phyloP scores from a whole-genome alignment of 805 yeast genomes.

The Vanderwaltozyma yarrowii region DNA sequence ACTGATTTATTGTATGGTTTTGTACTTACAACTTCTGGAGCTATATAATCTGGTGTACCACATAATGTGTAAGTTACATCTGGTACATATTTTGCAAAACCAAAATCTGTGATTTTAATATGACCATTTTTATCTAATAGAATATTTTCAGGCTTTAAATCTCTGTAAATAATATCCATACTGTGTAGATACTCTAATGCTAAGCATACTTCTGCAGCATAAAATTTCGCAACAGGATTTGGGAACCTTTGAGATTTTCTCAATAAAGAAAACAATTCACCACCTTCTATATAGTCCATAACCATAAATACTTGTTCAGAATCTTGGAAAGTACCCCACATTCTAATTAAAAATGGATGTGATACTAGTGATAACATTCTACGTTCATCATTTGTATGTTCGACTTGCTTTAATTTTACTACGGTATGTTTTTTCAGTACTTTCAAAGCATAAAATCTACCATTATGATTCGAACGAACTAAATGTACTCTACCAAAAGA shows the following conservation, averaged over 20 bases:
- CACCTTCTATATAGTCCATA: slow-evolving; percentile 95
- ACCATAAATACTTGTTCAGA: slow-evolving; percentile 74
- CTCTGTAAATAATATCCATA: slow-evolving; percentile 78
- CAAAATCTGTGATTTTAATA: slow-evolving; percentile 83
- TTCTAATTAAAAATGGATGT: slow-evolving; percentile 81
- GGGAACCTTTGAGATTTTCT: slow-evolving; percentile 87
- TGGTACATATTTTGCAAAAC: slow-evolving; percentile 84
- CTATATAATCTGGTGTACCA: slow-evolving; percentile 93
- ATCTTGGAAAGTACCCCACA: slow-evolving; percentile 97
- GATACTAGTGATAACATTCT: slow-evolving; percentile 74
- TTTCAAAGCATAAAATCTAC: slow-evolving; percentile 82
- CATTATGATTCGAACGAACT: slow-evolving; percentile 77
- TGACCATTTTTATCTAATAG: slow-evolving; percentile 79
- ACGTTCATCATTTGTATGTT: slow-evolving; percentile 90
- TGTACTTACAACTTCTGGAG: slow-evolving; percentile 89
- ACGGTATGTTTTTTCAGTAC: slow-evolving; percentile 82
- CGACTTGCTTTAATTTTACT: slow-evolving; percentile 85
- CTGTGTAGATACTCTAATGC: slow-evolving; percentile 81
- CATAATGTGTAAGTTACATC: slow-evolving; percentile 88
- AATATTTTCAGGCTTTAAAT: slow-evolving; percentile 84
- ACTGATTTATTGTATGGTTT: slow-evolving; percentile 90
- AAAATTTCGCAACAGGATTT: slow-evolving; percentile 91
- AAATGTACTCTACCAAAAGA: slow-evolving; percentile 90
- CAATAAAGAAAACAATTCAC: slow-evolving; percentile 75
- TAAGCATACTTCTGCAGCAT: slow-evolving; percentile 78